These are phyloP conservation scores for Populus simonii DNA, from an alignment of 345 rosid species.

Conservation along the genomic window DNA sequence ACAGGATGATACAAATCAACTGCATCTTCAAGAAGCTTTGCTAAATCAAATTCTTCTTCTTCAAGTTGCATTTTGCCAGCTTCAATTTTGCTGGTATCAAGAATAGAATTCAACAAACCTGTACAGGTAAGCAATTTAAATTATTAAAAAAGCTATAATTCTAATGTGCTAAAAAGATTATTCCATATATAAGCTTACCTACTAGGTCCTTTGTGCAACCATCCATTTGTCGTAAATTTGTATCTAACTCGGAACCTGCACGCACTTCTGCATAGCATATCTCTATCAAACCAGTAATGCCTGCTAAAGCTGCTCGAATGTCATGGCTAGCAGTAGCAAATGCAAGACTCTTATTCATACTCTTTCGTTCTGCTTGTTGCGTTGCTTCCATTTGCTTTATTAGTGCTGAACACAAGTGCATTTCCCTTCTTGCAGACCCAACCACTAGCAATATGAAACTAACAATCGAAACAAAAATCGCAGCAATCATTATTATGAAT, in stretches of 20 bases:
- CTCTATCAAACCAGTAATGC: conserved; percentile 55
- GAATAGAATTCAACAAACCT: conserved; percentile 62
- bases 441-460: conserved; percentile 36
- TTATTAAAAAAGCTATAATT: background rate
- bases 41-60: conserved; percentile 65
- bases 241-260: conserved; percentile 42
- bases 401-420: conserved; percentile 43
- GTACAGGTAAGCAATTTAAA: background rate
- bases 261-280: conserved; percentile 35
- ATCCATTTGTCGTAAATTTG: conserved; percentile 44
- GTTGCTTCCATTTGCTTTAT: conserved; percentile 79
- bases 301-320: conserved; percentile 61
- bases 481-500: conserved; percentile 22
- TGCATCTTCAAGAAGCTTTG: conserved; percentile 52
- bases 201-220: conserved; percentile 49
- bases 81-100: conserved; percentile 79
- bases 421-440: conserved; percentile 43
- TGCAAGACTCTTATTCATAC: conserved; percentile 69
- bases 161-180: background rate
- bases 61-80: conserved; percentile 72
- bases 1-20: conserved; percentile 57
- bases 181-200: conserved; percentile 33
- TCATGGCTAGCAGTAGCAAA: conserved; percentile 81
- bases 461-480: conserved; percentile 20
- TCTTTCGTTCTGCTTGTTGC: conserved; percentile 69